Evolutionary conservation across 768 basidiomycete species (phyloP), one percentile per base, ranked within the genome.

Genomic region (Leccinum olivaceopallidum): DNA sequence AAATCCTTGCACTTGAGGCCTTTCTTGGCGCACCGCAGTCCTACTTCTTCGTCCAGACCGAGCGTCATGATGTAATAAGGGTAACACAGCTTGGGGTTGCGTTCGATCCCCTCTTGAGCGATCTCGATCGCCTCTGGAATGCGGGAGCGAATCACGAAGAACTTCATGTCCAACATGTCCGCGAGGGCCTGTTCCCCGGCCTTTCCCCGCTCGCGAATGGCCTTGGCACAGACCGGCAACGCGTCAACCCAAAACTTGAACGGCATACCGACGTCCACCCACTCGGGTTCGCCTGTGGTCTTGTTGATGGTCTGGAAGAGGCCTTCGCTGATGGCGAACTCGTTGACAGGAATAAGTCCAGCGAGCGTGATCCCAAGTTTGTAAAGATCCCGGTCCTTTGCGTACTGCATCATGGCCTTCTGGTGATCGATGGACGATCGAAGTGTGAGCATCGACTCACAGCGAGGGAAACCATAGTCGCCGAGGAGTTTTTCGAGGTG

Each of bases 131-230:
- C 85, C 2, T 84, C 80, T 0, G 74, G 70, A 26, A 83, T 69
- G 9, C 80, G 79, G 48, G 75, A 73, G 56, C 74, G 77, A 73
- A 85, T 78, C 61, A 87, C 80, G 53, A 67, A 65, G 67, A 70
- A 83, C 66, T 88, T 87, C 75, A 87, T 81, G 34, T 87, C 85
- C n/a, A 88, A 65, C 57, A 88, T 84, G 64, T 87, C 85, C 2
- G 85, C 87, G 3, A 22, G 64, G 63, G 86, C 83, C 14, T 53
- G 68, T 56, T 85, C 83, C 2, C 67, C 68, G 0, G 77, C 71
- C 6, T 73, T 73, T 2, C 78, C 77, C 58, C 71, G 76, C 22
- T 68, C 73, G 13, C 85, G 80, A 49, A 88, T 79, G 9, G 79
- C 83, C 30, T 75, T 75, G 6, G 86, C 85, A 64, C 84, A 85